Base-by-base conservation (phyloP, 495 filamentous ascomycete genomes). In the Xylaria sp. region DNA sequence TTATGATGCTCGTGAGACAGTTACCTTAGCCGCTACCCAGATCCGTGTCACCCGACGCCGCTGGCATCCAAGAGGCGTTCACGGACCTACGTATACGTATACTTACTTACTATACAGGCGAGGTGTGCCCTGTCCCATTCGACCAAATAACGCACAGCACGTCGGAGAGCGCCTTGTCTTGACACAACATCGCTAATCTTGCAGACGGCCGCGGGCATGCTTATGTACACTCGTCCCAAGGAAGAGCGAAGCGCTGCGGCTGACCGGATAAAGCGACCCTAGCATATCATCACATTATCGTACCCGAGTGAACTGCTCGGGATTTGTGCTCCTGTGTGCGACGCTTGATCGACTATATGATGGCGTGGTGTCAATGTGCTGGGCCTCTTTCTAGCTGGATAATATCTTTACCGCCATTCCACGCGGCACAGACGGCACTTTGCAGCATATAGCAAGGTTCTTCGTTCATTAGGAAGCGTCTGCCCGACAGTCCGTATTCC, bases 111-210 rank as follows among this genome's bases (percentile, higher is more conserved):
- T n/a, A n/a, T n/a, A n/a, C n/a, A n/a, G n/a, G n/a, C n/a, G n/a
- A n/a, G n/a, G n/a, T n/a, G n/a, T 43, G 33, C 24, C 33, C 43
- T 35, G 46, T 37, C 46, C 46, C 33, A 24, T 41, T 50, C 37
- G 33, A 62, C 46, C 58, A 53, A 43, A 55, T 17, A 44, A 55
- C 59, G 21, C 59, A 43, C 68, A 31, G 40, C 15, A 48, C 19
- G 24, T 50, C 61, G 46, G 61, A 58, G 50, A 43, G 48, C 19
- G 35, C 46, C 61, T 65, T 66, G 50, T 52, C 61, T 71, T 31
- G 31, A 63, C 69, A 66, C 61, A 61, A 71, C 61, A 24, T 71
- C 69, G 69, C 69, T 66, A 71, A 71, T 71, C 69, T 71, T 46
- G 69, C 69, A 71, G 69, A 66, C 61, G 69, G 50, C 61, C 43